Percentiles rank a stretch among this genome's conserved stretches.
phyloP scores from a whole-genome alignment of 768 basidiomycete species.

The Mycena latifolia region DNA sequence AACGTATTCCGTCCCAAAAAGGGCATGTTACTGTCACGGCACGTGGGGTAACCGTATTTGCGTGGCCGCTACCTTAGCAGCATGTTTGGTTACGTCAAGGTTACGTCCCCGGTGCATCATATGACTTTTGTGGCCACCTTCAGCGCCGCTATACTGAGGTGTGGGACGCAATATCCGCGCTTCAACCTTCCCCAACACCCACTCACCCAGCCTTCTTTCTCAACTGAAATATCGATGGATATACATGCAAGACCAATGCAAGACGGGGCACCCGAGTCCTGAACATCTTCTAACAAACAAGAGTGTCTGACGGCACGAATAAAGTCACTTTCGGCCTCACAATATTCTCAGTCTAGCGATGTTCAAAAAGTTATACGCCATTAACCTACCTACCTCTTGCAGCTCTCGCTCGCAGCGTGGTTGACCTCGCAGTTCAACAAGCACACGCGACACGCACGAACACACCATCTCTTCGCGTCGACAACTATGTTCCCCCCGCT shows the following conservation, averaged over 20 bases:
- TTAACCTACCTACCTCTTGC: neutral
- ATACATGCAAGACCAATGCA: constrained; percentile 57
- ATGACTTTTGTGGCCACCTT: too few species aligned
- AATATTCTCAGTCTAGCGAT: constrained; percentile 54
- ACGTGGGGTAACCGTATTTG: too few species aligned
- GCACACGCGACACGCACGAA: constrained; percentile 67
- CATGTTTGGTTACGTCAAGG: too few species aligned
- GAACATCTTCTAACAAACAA: constrained; percentile 50
- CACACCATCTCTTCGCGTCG: constrained; percentile 72
- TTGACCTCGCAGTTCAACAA: constrained; percentile 71
- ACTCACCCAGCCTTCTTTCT: neutral
- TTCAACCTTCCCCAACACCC: too few species aligned
- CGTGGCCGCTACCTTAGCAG: too few species aligned
- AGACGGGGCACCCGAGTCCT: constrained; percentile 73
- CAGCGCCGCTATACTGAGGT: too few species aligned
- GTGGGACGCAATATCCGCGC: too few species aligned
- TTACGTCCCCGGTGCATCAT: too few species aligned
- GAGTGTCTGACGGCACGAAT: constrained; percentile 6
- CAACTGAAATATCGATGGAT: constrained; percentile 49
- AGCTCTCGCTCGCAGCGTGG: constrained; percentile 83
- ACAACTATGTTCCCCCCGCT: constrained; percentile 67
- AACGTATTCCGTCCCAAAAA: too few species aligned
- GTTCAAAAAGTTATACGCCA: neutral
- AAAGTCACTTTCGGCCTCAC: constrained; percentile 66
- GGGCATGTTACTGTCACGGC: too few species aligned